Evolutionary conservation across 371 early-diverging fungal species (phyloP), one percentile per base, ranked within the genome.

Genomic region (Zychaea mexicana): DNA sequence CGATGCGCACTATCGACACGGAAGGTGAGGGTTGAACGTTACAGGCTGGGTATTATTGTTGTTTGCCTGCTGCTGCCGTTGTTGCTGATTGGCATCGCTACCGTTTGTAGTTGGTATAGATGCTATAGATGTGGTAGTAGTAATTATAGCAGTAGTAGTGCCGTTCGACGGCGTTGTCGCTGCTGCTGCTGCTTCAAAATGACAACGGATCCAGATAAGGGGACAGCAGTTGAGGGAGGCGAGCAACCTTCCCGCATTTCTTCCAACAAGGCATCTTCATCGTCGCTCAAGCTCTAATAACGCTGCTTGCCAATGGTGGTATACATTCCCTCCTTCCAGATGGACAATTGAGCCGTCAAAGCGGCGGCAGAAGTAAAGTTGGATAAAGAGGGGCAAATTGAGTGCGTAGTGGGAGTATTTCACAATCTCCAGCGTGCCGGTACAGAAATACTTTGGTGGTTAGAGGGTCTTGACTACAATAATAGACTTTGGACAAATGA

Each of bases 271-370:
- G 68, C 71, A 3, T 73, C 74, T 36, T 74, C 74, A 36, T 77
- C 77, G 30, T 70, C 73, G 9, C 65, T 69, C 46, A 71, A 39
- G 30, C 65, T 71, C 68, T 70, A 75, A 15, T 61, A 57, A 42
- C 52, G 62, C 36, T 67, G 69, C 15, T 67, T 69, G 36, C 76
- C 76, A 15, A 72, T 75, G 0, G 71, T 69, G 2, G 77, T 77
- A 49, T 68, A 71, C 52, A 75, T 68, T 33, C 73, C 76, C 57
- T 75, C 73, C 57, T 75, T 82, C 88, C 85, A 86, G 90, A 67
- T 98, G 98, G 0, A 98, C 97, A 63, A 98, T 73, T 56, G 97
- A 81, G 76, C 97, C 98, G 52, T 97, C 88, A 72, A 96, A 97
- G 56, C 97, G 84, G 32, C 96, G 86, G 57, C 96, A 96, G 0